Evolutionary conservation across 345 rosid species (phyloP).

Genomic region (Sisymbrium altissimum): DNA sequence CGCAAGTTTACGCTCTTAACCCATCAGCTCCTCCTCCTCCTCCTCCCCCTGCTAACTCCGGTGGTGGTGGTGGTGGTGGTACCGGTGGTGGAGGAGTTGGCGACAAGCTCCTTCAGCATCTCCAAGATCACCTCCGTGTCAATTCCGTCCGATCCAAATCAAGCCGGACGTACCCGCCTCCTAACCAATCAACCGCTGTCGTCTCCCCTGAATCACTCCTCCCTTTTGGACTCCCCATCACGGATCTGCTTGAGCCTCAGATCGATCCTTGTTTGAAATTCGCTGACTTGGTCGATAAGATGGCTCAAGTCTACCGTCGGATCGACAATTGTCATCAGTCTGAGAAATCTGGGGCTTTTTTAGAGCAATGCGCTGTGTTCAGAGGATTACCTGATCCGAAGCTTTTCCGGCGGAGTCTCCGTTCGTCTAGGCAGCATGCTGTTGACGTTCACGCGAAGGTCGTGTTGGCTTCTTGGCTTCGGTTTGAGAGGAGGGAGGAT

Average conservation of each 20-base stretch:
- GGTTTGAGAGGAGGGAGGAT: conserved; percentile 93
- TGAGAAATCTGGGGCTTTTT: conserved; percentile 54
- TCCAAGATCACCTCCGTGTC: conserved; percentile 65
- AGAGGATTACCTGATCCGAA: conserved; percentile 71
- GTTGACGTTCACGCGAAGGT: conserved; percentile 76
- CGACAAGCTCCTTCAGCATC: conserved; percentile 65
- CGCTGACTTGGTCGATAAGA: conserved; percentile 58
- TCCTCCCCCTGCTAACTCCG: conserved; percentile 31
- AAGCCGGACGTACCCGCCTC: conserved; percentile 33
- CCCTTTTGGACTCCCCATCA: conserved; percentile 66
- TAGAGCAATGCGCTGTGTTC: conserved; percentile 75
- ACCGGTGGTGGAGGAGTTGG: conserved; percentile 44
- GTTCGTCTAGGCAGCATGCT: conserved; percentile 68
- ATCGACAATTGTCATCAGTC: conserved; percentile 46
- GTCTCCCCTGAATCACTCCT: conserved; percentile 49
- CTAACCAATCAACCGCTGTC: conserved; percentile 25
- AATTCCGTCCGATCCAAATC: conserved; percentile 60
- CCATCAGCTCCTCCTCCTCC: conserved; percentile 37
- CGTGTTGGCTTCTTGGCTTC: conserved; percentile 83
- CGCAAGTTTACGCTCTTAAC: conserved; percentile 63
- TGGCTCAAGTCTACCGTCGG: conserved; percentile 60
- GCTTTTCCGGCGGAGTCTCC: conserved; percentile 73
- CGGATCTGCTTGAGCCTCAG: conserved; percentile 73
- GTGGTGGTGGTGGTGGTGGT: conserved; percentile 28
- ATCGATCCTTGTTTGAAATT: conserved; percentile 66